These are phyloP conservation scores for Petasospora rhodanensis DNA, from an alignment of 1,139 yeast species.

Conservation along the genomic window DNA sequence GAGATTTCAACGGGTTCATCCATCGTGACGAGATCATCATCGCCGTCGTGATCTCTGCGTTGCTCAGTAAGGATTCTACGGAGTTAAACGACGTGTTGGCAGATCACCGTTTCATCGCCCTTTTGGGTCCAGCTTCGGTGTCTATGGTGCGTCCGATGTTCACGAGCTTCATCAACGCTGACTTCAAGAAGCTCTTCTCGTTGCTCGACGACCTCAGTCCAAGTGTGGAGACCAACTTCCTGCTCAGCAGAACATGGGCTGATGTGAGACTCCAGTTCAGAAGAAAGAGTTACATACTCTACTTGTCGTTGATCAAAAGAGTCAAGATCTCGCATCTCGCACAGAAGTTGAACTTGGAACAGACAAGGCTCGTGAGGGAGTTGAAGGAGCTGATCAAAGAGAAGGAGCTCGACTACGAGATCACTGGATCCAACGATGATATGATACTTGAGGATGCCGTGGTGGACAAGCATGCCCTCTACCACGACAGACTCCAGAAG, in stretches of 20 bases:
- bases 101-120: constrained; percentile 13
- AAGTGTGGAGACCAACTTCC: constrained; percentile 7
- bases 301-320: constrained; percentile 21
- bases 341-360: constrained; percentile 17
- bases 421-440: constrained; percentile 12
- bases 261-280: constrained; percentile 19
- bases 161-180: constrained; percentile 16
- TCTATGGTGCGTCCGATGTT: constrained; percentile 16
- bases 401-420: constrained; percentile 15
- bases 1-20: constrained; percentile 20
- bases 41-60: constrained; percentile 19
- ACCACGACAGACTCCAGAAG: constrained; percentile 15
- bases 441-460: constrained; percentile 13
- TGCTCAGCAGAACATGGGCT: constrained; percentile 20
- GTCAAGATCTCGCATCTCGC: constrained; percentile 21
- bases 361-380: constrained; percentile 14
- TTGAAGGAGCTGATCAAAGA: constrained; percentile 13
- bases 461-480: constrained; percentile 12
- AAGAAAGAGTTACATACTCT: constrained; percentile 21
- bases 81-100: constrained; percentile 16
- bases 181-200: constrained; percentile 16
- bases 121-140: constrained; percentile 18
- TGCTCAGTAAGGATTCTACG: constrained; percentile 16
- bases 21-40: constrained; percentile 21
- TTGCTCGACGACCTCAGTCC: constrained; percentile 12